Evolutionary conservation across 768 basidiomycete species (phyloP), one percentile per base, ranked within the genome.

Genomic region (Pleurotus pulmonarius): DNA sequence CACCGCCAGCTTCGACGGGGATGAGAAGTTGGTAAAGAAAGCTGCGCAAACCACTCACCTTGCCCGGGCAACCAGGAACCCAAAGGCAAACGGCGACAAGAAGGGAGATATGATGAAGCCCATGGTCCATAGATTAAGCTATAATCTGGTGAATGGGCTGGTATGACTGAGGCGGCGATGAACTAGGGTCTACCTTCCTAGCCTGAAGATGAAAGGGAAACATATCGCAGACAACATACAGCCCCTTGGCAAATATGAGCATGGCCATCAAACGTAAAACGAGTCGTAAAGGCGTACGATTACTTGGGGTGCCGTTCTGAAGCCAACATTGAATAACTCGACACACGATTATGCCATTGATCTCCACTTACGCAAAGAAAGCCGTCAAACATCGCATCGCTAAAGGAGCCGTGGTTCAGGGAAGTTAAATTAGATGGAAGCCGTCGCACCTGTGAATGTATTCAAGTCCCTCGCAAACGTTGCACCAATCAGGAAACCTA

Each of bases 161-260:
- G 20, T 15, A 26, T 9, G 4, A 26, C 26, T 1, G 1, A 1
- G 26, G 8, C 26, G 26, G 8, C 20, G 26, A 29, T 1, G 26
- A 29, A 29, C 1, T 29, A 8, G 26, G 57, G 48, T 69, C 55
- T 44, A 81, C 75, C 70, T 80, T 82, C 16, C 79, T 72, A 5
- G 80, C 80, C 67, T 83, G 81, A 0, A 81, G 66, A 60, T 85
- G 83, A 69, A 85, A 84, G 0, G 83, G 83, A 63, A 73, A 85
- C 56, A 84, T 67, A 60, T 83, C 82, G 18, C 76, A 75, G 24
- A 83, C 73, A 29, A 78, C 68, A 60, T 78, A 83, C 8, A 81
- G 70, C 18, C 80, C 79, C 70, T 71, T 20, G 20, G 11, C 18
- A 18, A 12, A 39, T 24, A 37, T 43, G 25, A 59, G 38, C 34